phyloP scores from a whole-genome alignment of 352 stramenopile species.

The Peronospora belbahrii region DNA sequence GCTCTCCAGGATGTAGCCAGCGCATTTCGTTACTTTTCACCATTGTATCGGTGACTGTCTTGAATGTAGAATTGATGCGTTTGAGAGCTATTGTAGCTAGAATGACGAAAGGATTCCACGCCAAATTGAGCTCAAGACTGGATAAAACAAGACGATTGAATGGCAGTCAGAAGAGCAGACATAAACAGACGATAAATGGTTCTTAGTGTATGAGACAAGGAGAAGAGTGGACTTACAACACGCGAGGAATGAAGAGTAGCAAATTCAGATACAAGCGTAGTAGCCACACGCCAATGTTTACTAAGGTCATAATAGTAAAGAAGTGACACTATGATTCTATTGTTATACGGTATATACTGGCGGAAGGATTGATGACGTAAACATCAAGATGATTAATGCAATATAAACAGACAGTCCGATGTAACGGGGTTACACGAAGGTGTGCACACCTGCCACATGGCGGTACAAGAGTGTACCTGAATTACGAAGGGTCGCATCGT shows the following conservation, averaged over 20 bases:
- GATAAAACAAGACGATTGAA: constrained; percentile 2
- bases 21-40: constrained; percentile 27
- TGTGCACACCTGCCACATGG: too few species aligned
- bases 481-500: too few species aligned
- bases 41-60: constrained; percentile 11
- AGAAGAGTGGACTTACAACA: constrained; percentile 39
- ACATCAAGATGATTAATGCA: too few species aligned
- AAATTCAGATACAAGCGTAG: constrained; percentile 48
- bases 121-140: constrained; percentile 49
- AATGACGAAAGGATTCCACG: constrained; percentile 64
- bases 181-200: constrained; percentile 19
- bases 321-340: background rate
- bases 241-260: constrained; percentile 57
- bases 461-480: too few species aligned
- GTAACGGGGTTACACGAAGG: too few species aligned
- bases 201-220: background rate
- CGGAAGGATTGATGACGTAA: too few species aligned
- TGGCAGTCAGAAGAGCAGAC: constrained; percentile 15
- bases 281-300: constrained; percentile 37
- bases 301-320: constrained; percentile 18
- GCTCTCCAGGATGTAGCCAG: constrained; percentile 63
- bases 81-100: constrained; percentile 32
- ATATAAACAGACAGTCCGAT: too few species aligned
- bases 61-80: constrained; percentile 20
- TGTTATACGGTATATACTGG: too few species aligned